These are phyloP conservation scores for Tetracladium maxilliforme DNA, from an alignment of 2,329 filamentous ascomycete species.

Conservation along the genomic window DNA sequence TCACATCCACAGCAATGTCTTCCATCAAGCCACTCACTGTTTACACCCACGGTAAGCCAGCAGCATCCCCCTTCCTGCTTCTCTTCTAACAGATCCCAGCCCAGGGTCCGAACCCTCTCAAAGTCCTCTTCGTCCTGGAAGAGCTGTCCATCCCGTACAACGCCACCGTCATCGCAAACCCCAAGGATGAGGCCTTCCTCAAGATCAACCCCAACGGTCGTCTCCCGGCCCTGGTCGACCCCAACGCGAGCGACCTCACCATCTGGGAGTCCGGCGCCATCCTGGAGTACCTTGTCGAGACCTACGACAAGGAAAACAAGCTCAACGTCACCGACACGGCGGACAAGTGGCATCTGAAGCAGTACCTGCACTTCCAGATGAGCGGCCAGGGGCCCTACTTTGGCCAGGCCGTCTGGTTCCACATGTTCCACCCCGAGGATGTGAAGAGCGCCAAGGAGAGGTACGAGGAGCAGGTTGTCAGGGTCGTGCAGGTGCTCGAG, in stretches of 20 bases:
- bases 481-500: conserved; percentile 29
- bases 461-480: conserved; percentile 28
- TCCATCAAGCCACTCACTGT: too few relatives aligned
- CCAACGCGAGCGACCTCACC: conserved; percentile 23
- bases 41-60: too few relatives aligned
- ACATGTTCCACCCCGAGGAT: conserved; percentile 20
- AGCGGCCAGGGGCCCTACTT: conserved; percentile 28
- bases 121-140: conserved; percentile 74
- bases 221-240: conserved; percentile 57
- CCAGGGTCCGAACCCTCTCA: conserved; percentile 80
- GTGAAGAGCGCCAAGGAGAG: conserved; percentile 26
- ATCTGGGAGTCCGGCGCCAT: conserved; percentile 31
- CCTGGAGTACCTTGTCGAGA: conserved; percentile 25
- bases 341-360: conserved; percentile 18
- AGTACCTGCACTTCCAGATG: conserved; percentile 28
- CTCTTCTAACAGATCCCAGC: too few relatives aligned
- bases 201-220: conserved; percentile 88
- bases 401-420: conserved; percentile 24
- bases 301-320: conserved; percentile 20
- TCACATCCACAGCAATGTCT: too few relatives aligned
- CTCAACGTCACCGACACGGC: conserved; percentile 16
- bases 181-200: conserved; percentile 79
- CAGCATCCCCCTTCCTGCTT: too few relatives aligned
- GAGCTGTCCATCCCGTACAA: conserved; percentile 77
- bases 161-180: conserved; percentile 55